phyloP scores from a whole-genome alignment of 2,329 filamentous ascomycete species.

The Xylaria multiplex region DNA sequence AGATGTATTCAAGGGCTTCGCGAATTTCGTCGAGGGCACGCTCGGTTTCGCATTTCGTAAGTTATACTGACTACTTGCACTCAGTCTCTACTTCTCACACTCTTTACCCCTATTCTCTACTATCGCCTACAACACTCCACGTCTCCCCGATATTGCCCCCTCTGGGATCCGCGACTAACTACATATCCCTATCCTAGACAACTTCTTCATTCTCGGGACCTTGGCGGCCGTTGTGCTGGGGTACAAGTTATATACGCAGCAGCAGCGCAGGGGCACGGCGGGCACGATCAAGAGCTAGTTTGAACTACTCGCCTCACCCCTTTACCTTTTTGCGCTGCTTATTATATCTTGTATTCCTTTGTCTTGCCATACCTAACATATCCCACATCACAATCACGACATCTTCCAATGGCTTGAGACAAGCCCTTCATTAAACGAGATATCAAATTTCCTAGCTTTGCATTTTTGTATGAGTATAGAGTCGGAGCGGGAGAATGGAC shows the following conservation, averaged over 20 bases:
- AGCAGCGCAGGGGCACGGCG: constrained; percentile 45
- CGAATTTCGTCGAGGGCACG: constrained; percentile 47
- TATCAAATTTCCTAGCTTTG: no score
- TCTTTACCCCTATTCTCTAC: neutral
- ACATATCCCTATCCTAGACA: constrained; percentile 35
- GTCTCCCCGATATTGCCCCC: neutral
- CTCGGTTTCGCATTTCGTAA: constrained; percentile 49
- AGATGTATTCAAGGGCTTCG: constrained; percentile 41
- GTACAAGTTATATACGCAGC: constrained; percentile 47
- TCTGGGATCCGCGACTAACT: neutral
- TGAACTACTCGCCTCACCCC: neutral
- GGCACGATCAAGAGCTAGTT: constrained; percentile 44
- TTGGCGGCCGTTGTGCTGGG: constrained; percentile 45
- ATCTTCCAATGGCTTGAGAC: no score
- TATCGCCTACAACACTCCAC: neutral
- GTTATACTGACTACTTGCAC: constrained; percentile 23
- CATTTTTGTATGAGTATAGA: no score
- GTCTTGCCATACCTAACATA: no score
- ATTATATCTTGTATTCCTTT: no score
- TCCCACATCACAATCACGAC: no score
- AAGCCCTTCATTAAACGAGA: no score
- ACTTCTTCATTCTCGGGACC: constrained; percentile 50
- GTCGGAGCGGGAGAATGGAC: no score
- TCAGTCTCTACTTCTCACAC: no score
- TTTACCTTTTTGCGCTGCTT: no score